phyloP scores from a whole-genome alignment of 140 eudicot genomes.

The Anethum foeniculum region DNA sequence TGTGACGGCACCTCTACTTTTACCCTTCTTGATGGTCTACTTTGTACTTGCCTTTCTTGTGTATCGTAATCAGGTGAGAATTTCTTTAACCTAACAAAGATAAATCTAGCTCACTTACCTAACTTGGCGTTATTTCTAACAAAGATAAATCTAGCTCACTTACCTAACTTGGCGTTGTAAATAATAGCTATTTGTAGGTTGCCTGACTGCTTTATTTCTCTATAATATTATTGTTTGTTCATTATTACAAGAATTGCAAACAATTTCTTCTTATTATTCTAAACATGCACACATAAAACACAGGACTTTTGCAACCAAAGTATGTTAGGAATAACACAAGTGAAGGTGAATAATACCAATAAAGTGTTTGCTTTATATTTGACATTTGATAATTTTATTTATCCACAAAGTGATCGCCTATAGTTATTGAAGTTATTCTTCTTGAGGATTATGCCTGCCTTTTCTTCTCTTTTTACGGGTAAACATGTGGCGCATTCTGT shows the following conservation, averaged over 20 bases:
- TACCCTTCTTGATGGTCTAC: constrained; percentile 84
- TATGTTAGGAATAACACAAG: not conserved
- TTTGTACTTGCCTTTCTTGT: constrained; percentile 75
- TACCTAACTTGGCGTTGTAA: not conserved
- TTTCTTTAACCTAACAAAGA: constrained; percentile 3
- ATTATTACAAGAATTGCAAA: not conserved
- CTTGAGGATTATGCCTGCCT: not conserved
- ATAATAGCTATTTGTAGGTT: not conserved
- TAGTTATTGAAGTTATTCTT: not conserved
- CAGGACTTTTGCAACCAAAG: not conserved
- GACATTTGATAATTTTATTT: not conserved
- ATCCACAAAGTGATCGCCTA: not conserved
- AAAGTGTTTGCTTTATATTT: not conserved
- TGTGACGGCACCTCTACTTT: constrained; percentile 69
- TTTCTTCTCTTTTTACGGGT: not conserved
- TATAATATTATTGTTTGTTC: not conserved
- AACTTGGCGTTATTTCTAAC: not conserved
- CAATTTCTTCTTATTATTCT: not conserved
- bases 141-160: not conserved
- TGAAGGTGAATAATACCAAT: not conserved
- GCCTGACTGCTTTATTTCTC: not conserved
- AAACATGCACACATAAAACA: not conserved
- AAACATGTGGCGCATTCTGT: not conserved
- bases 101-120: not conserved
- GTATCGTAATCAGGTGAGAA: constrained; percentile 81